Percentiles rank a stretch among this genome's conserved stretches.
Conservation (phyloP, 1,139 yeast species). For the Blastobotrys arbuscula region DNA sequence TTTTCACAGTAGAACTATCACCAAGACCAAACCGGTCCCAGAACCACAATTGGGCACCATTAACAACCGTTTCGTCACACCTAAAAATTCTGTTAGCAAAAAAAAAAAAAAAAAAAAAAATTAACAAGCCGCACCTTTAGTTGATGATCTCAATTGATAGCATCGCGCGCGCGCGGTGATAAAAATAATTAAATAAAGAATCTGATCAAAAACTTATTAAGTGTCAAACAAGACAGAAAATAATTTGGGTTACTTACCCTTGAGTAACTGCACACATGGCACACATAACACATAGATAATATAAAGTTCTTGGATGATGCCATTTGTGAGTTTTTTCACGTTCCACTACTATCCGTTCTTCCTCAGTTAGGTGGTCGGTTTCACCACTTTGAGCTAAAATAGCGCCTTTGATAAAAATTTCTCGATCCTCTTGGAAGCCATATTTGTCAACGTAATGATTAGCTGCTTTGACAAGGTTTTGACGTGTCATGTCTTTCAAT, state of each 20-base stretch:
- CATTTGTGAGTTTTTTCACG: constrained; percentile 56
- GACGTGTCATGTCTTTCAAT: constrained; percentile 20
- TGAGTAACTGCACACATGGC: constrained; percentile 90
- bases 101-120: too few species aligned
- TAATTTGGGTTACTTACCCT: too few species aligned
- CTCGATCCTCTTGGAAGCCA: constrained; percentile 50
- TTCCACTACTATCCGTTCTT: constrained; percentile 52
- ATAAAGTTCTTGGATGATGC: constrained; percentile 56
- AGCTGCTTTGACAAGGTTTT: constrained; percentile 50
- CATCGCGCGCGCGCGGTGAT: too few species aligned
- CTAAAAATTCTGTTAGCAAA: too few species aligned
- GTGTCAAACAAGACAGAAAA: too few species aligned
- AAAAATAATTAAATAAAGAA: too few species aligned
- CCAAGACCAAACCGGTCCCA: constrained; percentile 38
- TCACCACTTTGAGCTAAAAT: constrained; percentile 65
- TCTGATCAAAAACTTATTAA: too few species aligned
- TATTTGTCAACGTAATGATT: constrained; percentile 58
- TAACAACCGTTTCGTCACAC: constrained; percentile 84
- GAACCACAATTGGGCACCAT: constrained; percentile 75
- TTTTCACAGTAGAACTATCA: constrained; percentile 21
- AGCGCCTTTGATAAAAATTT: constrained; percentile 67
- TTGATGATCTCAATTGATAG: too few species aligned
- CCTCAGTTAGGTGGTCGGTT: constrained; percentile 54
- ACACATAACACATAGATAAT: constrained; percentile 63
- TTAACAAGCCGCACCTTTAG: too few species aligned